These are phyloP conservation scores for Notholithocarpus densiflorus DNA, from an alignment of 306 rosid genomes.

Conservation along the genomic window DNA sequence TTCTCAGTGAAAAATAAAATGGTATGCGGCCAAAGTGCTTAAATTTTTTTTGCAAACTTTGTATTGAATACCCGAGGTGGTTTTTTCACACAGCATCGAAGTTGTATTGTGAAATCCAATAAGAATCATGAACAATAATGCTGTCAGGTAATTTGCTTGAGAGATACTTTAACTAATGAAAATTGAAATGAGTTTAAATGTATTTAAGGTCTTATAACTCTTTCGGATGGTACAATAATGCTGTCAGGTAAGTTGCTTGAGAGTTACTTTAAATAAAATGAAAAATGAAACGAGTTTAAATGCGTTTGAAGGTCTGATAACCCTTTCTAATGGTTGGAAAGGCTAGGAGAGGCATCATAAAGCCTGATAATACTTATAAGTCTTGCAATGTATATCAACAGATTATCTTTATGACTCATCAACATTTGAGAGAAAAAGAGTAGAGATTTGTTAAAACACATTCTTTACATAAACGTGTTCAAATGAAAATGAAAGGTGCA, in stretches of 20 bases:
- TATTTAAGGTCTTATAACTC: background rate
- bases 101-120: background rate
- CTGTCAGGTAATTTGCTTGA: background rate
- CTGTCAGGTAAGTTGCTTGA: background rate
- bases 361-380: background rate
- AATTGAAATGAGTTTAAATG: background rate
- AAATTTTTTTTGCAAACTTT: background rate
- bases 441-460: background rate
- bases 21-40: background rate
- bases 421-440: background rate
- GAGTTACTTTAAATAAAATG: background rate
- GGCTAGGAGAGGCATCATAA: background rate
- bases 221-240: background rate
- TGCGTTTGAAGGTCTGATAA: background rate
- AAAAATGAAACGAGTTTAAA: background rate
- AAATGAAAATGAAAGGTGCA: background rate
- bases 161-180: background rate
- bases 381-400: background rate
- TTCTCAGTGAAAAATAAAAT: background rate
- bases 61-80: background rate
- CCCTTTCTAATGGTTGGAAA: background rate
- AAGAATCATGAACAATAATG: background rate
- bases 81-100: background rate
- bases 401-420: background rate
- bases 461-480: background rate